These are phyloP conservation scores for Verbena officinalis DNA, from an alignment of 257 asterid genomes.

Conservation along the genomic window DNA sequence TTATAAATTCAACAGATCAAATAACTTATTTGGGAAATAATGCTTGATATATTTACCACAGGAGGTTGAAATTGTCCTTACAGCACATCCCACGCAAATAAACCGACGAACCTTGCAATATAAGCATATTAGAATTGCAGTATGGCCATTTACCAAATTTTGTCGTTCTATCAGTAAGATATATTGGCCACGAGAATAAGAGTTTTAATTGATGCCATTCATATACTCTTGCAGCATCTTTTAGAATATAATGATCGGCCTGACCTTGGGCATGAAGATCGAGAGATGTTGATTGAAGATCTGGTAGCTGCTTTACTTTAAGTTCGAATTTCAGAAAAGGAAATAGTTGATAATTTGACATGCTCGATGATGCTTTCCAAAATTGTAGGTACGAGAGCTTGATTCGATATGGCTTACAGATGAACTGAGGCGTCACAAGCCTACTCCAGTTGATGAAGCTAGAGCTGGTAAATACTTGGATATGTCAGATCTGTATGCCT, in stretches of 20 bases:
- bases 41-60: constrained; percentile 35
- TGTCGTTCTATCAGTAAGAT: constrained; percentile 2
- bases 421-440: constrained; percentile 96
- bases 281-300: constrained; percentile 94
- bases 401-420: constrained; percentile 98
- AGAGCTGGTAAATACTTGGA: constrained; percentile 70
- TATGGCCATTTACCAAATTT: constrained; percentile 32
- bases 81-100: constrained; percentile 98
- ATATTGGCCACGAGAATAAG: constrained; percentile 6
- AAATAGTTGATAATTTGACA: constrained; percentile 4
- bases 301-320: constrained; percentile 54
- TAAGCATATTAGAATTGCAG: constrained; percentile 93
- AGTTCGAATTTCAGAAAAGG: constrained; percentile 22
- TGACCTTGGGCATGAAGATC: constrained; percentile 85
- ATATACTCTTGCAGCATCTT: constrained; percentile 69
- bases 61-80: constrained; percentile 98
- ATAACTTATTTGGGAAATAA: background rate
- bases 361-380: constrained; percentile 20
- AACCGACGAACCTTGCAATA: constrained; percentile 92
- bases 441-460: constrained; percentile 99
- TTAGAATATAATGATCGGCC: constrained; percentile 86
- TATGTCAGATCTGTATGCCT: constrained; percentile 13
- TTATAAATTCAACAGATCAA: background rate
- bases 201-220: background rate
- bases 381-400: constrained; percentile 81